Base-by-base conservation (phyloP, 192 early-diverging fungal genomes). In the Coemansia reversa region DNA sequence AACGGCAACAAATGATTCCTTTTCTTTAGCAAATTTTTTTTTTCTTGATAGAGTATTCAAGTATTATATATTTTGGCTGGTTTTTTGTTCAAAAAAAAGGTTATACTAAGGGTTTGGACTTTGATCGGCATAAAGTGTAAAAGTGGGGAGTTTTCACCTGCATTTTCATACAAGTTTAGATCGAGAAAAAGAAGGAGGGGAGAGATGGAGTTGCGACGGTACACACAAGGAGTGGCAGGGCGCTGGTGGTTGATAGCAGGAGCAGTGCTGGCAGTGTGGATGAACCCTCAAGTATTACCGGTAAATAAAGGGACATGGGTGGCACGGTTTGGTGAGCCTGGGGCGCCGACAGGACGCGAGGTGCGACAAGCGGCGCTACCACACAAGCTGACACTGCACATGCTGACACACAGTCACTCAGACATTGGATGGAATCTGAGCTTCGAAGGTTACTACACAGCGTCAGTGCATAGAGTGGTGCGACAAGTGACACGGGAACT, bases 381-480 rank as follows among this genome's bases (percentile, higher is more conserved):
- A 11, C 22, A 23, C 1, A 70, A 63, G 28, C 68, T 80, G 16
- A 80, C 77, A 6, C 42, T 80, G 23, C 77, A 80, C 27, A 30
- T 80, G 28, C 27, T 80, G 24, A 51, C 77, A n/a, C 77, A 80
- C 66, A 75, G 72, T 42, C 77, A 80, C 59, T 68, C 69, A 23
- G 77, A 80, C 48, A 55, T 72, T n/a, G 77, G 77, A 28, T 80
- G 77, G 77, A 80, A 80, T 72, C 69, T 71, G 23, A 80, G 72
- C 24, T 62, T 80, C 24, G 57, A 62, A 20, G 65, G 51, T 3
- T 80, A 80, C 72, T 80, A 80, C 60, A 14, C 23, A 28, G n/a
- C 28, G 24, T 59, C 62, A 9, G 77, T 80, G 49, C 77, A 42
- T 20, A 2, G 50, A 3, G 77, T 80, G 9, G 48, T 80, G 72